Conservation (phyloP, 2,329 filamentous ascomycete genomes). For the Metarhizium humberi region DNA sequence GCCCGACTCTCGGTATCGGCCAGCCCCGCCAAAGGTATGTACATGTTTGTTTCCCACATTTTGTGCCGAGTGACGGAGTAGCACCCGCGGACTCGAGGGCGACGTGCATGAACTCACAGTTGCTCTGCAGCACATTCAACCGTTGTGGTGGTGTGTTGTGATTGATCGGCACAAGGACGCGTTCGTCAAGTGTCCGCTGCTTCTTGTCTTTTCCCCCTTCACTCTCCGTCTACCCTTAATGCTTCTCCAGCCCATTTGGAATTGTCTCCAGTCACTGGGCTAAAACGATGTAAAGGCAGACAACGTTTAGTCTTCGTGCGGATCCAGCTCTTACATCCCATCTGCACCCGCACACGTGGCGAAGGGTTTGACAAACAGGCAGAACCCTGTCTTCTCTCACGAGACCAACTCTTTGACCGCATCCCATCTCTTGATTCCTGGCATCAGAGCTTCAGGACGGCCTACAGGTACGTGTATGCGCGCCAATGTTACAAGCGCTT, state of each 20-base stretch:
- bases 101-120: slow-evolving; percentile 4
- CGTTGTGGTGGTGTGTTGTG: not conserved
- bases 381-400: not conserved
- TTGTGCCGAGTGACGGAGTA: not conserved
- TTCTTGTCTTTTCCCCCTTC: not conserved
- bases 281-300: not conserved
- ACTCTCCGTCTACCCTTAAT: not conserved
- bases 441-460: not conserved
- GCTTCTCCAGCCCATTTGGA: not conserved
- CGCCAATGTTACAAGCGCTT: not conserved
- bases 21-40: not conserved
- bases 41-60: not conserved
- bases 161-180: not conserved
- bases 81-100: not conserved
- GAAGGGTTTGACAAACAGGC: slow-evolving; percentile 1
- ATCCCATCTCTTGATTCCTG: not conserved
- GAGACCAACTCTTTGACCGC: not conserved
- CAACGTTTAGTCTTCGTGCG: not conserved
- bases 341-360: slow-evolving; percentile 2
- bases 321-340: not conserved
- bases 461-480: not conserved
- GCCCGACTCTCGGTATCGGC: not conserved
- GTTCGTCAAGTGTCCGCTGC: not conserved
- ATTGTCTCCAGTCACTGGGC: not conserved
- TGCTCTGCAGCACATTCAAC: not conserved